Evolutionary conservation across 1,284 basidiomycete genomes (phyloP).

Genomic region (Ceratobasidium sp.): DNA sequence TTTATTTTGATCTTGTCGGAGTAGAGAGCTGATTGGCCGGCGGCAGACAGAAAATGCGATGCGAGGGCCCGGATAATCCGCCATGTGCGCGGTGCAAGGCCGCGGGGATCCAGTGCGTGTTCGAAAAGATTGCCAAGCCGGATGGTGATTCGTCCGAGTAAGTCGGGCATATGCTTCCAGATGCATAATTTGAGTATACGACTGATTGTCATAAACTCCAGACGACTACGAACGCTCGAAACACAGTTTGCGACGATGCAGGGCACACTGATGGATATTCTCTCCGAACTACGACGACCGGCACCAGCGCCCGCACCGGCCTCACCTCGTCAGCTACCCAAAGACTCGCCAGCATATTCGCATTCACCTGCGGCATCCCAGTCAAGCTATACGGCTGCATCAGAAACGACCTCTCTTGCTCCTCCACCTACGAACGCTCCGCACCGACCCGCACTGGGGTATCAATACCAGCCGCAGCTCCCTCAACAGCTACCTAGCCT

Average conservation of each 20-base stretch:
- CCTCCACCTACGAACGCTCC: constrained; percentile 6
- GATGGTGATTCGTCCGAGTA: constrained; percentile 70
- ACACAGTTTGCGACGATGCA: constrained; percentile 81
- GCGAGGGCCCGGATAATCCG: constrained; percentile 44
- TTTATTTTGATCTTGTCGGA: not conserved
- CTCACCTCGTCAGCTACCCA: not conserved
- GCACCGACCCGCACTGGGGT: not conserved
- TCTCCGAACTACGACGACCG: constrained; percentile 67
- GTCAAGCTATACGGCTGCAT: constrained; percentile 23
- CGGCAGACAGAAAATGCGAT: constrained; percentile 46
- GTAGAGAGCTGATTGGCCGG: not conserved
- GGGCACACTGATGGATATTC: constrained; percentile 78
- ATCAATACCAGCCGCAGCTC: constrained; percentile 24
- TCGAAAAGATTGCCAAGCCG: constrained; percentile 43
- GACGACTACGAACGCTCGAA: constrained; percentile 87
- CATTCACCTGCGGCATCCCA: constrained; percentile 34
- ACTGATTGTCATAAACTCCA: not conserved
- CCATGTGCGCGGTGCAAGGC: constrained; percentile 43
- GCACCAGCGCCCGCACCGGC: not conserved
- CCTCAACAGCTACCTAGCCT: constrained; percentile 20
- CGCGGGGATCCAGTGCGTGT: constrained; percentile 40
- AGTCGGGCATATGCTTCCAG: no score
- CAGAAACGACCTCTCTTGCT: constrained; percentile 26
- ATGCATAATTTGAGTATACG: no score
- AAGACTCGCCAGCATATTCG: constrained; percentile 12